These are phyloP conservation scores for Monascus ruber DNA, from an alignment of 2,329 filamentous ascomycete species.

Conservation along the genomic window DNA sequence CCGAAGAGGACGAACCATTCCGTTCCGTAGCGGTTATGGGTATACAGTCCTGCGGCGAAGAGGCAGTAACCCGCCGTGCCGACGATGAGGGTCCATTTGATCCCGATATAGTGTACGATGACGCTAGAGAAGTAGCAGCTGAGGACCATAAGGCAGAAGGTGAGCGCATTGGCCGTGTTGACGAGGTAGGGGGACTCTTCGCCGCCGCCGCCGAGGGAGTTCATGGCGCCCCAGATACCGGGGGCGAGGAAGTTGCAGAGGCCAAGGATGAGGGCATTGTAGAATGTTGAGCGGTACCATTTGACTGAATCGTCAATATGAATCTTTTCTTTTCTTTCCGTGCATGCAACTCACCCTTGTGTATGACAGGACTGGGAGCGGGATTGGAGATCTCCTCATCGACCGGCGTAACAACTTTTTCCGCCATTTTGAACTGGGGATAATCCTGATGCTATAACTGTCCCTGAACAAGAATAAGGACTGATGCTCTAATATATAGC, in stretches of 20 bases:
- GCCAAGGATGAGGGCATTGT: slow-evolving; percentile 60
- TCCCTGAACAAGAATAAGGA: no score
- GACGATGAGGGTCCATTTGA: slow-evolving; percentile 59
- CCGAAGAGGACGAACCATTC: slow-evolving; percentile 61
- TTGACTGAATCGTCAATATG: no score
- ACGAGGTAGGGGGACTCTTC: not conserved
- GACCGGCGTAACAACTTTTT: no score
- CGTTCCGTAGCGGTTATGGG: slow-evolving; percentile 57
- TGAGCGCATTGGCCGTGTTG: slow-evolving; percentile 48
- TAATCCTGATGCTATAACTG: no score
- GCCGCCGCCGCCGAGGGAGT: slow-evolving; percentile 50
- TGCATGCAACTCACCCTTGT: no score
- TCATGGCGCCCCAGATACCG: slow-evolving; percentile 64
- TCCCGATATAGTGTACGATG: slow-evolving; percentile 56
- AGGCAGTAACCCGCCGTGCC: slow-evolving; percentile 63
- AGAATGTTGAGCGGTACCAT: slow-evolving; percentile 63
- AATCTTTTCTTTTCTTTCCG: no score
- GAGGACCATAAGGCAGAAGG: slow-evolving; percentile 62
- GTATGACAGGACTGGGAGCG: no score
- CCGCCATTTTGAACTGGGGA: no score
- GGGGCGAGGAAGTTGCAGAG: slow-evolving; percentile 60
- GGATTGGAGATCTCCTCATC: no score
- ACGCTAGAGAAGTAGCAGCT: slow-evolving; percentile 56
- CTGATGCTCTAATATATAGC: no score
- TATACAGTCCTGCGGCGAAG: slow-evolving; percentile 59